These are phyloP conservation scores for Thalassiosira mediterranea DNA, from an alignment of 352 stramenopile genomes.

Conservation along the genomic window DNA sequence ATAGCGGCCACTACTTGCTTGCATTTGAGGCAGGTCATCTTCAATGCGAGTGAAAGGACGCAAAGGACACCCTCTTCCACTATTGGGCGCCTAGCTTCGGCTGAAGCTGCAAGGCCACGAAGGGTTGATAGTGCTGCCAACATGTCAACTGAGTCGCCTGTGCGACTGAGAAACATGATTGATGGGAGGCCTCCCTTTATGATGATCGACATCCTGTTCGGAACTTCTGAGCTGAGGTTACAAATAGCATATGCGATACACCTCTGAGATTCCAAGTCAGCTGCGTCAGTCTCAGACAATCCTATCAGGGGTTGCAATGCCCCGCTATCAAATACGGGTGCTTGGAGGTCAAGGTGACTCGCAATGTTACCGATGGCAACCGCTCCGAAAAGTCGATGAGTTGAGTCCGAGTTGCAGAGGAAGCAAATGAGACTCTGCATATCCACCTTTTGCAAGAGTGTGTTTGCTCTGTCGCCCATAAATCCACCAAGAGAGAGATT, in stretches of 20 bases:
- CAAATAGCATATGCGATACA: slow-evolving; percentile 96
- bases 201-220: slow-evolving; percentile 90
- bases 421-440: slow-evolving; percentile 92
- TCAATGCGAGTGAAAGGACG: slow-evolving; percentile 86
- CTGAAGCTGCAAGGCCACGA: slow-evolving; percentile 87
- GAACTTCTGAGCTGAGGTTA: slow-evolving; percentile 91
- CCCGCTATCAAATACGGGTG: slow-evolving; percentile 82
- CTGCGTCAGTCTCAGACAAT: slow-evolving; percentile 73
- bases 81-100: slow-evolving; percentile 88
- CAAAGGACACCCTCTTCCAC: slow-evolving; percentile 90
- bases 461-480: slow-evolving; percentile 89
- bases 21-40: slow-evolving; percentile 83
- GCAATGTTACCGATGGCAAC: slow-evolving; percentile 95
- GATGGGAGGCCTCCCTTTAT: slow-evolving; percentile 89
- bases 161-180: slow-evolving; percentile 94
- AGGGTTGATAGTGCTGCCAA: slow-evolving; percentile 91
- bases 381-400: slow-evolving; percentile 94
- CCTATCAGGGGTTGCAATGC: slow-evolving; percentile 91
- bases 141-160: slow-evolving; percentile 88
- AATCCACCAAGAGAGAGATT: slow-evolving; percentile 95
- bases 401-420: slow-evolving; percentile 93
- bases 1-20: slow-evolving; percentile 90
- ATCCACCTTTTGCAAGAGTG: slow-evolving; percentile 90
- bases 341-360: slow-evolving; percentile 80
- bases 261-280: slow-evolving; percentile 93